phyloP scores from a whole-genome alignment of 2,329 filamentous ascomycete genomes.

The Sporothrix humicola region DNA sequence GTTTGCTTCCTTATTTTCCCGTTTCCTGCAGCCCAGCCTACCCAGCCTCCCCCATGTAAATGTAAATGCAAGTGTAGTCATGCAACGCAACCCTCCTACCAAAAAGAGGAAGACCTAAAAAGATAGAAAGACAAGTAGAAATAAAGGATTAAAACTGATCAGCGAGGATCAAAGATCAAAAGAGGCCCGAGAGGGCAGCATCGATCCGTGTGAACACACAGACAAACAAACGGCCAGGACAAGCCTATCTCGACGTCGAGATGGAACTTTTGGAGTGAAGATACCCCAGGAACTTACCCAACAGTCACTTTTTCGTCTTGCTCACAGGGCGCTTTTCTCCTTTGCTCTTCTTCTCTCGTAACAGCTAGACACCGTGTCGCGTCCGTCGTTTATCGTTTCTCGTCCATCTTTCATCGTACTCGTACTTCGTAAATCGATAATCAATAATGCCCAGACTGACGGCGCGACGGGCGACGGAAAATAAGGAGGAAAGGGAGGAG shows the following conservation, averaged over 20 bases:
- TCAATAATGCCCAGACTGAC: background rate
- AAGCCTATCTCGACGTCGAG: background rate
- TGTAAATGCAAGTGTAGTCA: background rate
- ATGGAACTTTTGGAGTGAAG: background rate
- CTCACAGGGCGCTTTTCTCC: background rate
- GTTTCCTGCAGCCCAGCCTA: conserved; percentile 17
- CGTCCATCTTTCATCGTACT: no score
- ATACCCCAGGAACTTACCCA: background rate
- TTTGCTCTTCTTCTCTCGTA: background rate
- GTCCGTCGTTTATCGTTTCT: background rate
- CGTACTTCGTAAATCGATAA: no score
- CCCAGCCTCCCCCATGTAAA: background rate
- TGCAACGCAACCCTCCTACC: conserved; percentile 15
- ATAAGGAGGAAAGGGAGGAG: background rate
- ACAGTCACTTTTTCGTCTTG: conserved; percentile 11
- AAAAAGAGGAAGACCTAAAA: background rate
- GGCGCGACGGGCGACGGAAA: background rate
- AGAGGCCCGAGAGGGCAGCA: conserved; percentile 1
- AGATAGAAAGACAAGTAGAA: no score
- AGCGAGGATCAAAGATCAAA: background rate
- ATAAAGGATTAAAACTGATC: background rate
- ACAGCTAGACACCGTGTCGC: background rate
- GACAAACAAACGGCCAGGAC: background rate
- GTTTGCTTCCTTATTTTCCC: background rate
- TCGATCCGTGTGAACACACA: conserved; percentile 6